Base-by-base conservation (phyloP, 805 yeast species). In the Cyberlindnera suaveolens region DNA sequence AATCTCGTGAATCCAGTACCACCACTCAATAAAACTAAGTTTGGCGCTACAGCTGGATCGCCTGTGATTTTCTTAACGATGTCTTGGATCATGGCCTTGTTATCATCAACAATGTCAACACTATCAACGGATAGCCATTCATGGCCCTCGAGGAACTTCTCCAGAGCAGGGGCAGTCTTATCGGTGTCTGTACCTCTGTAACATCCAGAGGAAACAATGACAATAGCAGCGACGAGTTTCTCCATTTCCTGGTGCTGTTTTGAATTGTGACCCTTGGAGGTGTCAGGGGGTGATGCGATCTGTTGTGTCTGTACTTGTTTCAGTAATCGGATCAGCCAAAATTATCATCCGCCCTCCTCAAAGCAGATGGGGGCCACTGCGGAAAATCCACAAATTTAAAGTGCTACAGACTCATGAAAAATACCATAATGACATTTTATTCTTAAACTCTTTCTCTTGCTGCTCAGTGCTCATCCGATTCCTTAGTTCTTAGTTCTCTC, bases 1-100 rank as follows among this genome's bases (percentile, higher is more conserved):
- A 62, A 52, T 4, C 49, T 50, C 3, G 71, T 56, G 52, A 75
- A 72, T 6, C 81, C 80, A 0, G 81, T 75, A 0, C 81, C 80
- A 4, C 81, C 81, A 26, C 71, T 58, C 1, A 78, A 71, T n/a
- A 75, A 34, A 8, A 75, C 56, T 16, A 74, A 47, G 34, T 31
- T 17, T 3, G 34, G 39, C 7, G 39, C 32, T 4, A 14, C 8
- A 5, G 9, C 38, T 19, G 14, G 18, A 6, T 35, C 27, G 2
- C 20, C n/a, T 17, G 37, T 38, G 9, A 42, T 19, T 5, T 7
- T 31, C 15, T 37, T 17, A 13, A 44, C 34, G 6, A 15, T n/a
- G 10, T 41, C 15, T 17, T 34, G 39, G 38, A 41, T 44, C 37
- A 27, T 19, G 11, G 26, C 23, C 17, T 11, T 20, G 11, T 36